Evolutionary conservation across 83 land plant species (phyloP).

Genomic region (Picea abies): DNA sequence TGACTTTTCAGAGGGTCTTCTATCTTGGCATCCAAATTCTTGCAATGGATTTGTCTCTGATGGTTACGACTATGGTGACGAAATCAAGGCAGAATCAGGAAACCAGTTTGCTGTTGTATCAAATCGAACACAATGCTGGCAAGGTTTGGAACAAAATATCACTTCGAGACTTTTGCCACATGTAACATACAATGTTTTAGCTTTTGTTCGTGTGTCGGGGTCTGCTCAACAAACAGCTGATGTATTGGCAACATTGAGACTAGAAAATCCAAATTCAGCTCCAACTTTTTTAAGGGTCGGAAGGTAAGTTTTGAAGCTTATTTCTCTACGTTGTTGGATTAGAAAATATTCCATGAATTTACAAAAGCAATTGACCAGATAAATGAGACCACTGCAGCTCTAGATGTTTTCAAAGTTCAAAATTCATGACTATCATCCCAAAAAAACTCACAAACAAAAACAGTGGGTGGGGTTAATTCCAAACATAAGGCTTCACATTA

Average conservation of each 20-base stretch:
- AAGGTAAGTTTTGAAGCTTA: constrained; percentile 32
- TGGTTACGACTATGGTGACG: constrained; percentile 18
- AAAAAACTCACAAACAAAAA: too few species aligned
- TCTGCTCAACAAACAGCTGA: constrained; percentile 29
- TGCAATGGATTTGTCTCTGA: constrained; percentile 46
- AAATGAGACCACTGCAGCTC: too few species aligned
- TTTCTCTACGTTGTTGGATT: neutral
- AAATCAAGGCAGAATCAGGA: constrained; percentile 27
- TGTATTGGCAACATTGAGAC: constrained; percentile 62
- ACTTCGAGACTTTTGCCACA: constrained; percentile 43
- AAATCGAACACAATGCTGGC: constrained; percentile 61
- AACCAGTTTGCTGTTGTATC: constrained; percentile 43
- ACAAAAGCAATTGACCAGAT: neutral
- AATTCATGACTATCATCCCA: too few species aligned
- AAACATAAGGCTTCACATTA: too few species aligned
- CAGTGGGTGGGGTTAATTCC: too few species aligned
- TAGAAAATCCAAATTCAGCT: constrained; percentile 42
- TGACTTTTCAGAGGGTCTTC: constrained; percentile 51
- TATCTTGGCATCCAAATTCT: constrained; percentile 52
- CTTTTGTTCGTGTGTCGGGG: constrained; percentile 53
- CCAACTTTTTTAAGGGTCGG: constrained; percentile 47
- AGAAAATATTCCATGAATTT: neutral
- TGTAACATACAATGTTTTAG: constrained; percentile 43
- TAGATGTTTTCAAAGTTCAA: too few species aligned
- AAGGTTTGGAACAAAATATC: constrained; percentile 76